Conservation (phyloP, 2,329 filamentous ascomycete species). For the Verticillium alfalfae region DNA sequence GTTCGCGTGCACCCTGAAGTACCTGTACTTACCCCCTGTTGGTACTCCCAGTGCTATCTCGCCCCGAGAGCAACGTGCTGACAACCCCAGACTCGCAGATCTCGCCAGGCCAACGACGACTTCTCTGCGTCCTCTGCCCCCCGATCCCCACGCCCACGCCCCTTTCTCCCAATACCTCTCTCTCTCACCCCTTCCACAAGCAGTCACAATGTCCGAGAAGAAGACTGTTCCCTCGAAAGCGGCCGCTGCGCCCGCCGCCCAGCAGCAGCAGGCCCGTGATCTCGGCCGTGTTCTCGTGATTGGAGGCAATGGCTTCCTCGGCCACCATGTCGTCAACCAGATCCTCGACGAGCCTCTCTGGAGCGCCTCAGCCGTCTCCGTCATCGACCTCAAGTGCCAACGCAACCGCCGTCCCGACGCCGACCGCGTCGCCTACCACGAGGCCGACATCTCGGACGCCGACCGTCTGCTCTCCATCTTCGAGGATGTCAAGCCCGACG, state of each 20-base stretch:
- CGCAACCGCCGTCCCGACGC: conserved; percentile 58
- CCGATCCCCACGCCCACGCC: background rate
- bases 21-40: background rate
- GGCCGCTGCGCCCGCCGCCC: conserved; percentile 7
- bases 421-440: conserved; percentile 59
- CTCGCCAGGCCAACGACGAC: background rate
- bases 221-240: conserved; percentile 17
- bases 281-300: conserved; percentile 72
- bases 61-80: background rate
- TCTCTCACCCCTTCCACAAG: background rate
- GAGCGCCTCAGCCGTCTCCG: conserved; percentile 52
- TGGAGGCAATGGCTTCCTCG: conserved; percentile 79
- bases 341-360: conserved; percentile 46
- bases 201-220: conserved; percentile 17
- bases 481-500: conserved; percentile 62
- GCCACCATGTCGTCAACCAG: conserved; percentile 74
- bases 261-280: conserved; percentile 9
- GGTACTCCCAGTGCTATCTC: background rate
- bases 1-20: background rate
- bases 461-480: conserved; percentile 59
- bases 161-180: background rate
- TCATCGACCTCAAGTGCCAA: conserved; percentile 66
- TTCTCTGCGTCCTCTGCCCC: background rate
- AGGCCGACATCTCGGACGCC: conserved; percentile 71
- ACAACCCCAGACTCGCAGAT: background rate